A percentile compares a stretch with the other conserved stretches of the same genome.
These are phyloP conservation scores for Auxenochlorella pyrenoidosa DNA, from an alignment of 139 green algal genomes.

Conservation along the genomic window DNA sequence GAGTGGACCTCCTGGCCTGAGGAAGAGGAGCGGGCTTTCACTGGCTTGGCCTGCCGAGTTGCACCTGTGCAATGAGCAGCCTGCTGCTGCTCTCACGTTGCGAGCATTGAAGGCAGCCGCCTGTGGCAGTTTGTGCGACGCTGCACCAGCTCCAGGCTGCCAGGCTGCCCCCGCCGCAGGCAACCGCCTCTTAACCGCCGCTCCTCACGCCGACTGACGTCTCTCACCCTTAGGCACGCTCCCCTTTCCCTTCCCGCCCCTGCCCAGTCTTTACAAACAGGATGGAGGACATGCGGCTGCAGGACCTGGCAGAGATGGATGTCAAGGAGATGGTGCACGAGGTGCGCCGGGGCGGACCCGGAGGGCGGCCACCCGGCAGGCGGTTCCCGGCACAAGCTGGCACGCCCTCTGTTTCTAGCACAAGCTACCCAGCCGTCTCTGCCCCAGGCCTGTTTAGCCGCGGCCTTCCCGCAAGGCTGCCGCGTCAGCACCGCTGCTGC, in stretches of 20 bases:
- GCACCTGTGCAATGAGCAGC: neutral
- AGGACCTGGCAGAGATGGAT: conserved; percentile 95
- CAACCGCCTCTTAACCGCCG: neutral
- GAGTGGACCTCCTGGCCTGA: no score
- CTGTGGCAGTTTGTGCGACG: neutral
- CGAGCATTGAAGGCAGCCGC: neutral
- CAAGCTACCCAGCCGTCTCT: no score
- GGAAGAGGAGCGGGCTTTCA: no score
- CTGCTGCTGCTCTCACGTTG: neutral
- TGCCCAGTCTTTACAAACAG: conserved; percentile 90
- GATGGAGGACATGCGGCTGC: conserved; percentile 86
- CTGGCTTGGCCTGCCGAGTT: neutral
- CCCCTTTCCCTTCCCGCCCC: neutral
- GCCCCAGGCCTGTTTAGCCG: no score
- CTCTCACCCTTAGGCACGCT: neutral
- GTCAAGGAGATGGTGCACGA: conserved; percentile 71
- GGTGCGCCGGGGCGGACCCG: conserved; percentile 28
- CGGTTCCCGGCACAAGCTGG: no score
- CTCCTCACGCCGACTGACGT: neutral
- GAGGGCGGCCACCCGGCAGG: neutral
- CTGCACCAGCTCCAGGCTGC: neutral
- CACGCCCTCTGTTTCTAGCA: no score
- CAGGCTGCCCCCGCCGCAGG: neutral
- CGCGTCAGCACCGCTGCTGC: neutral
- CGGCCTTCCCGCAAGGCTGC: no score